phyloP scores from a whole-genome alignment of 2,329 filamentous ascomycete genomes.

The Cryphonectria japonica region DNA sequence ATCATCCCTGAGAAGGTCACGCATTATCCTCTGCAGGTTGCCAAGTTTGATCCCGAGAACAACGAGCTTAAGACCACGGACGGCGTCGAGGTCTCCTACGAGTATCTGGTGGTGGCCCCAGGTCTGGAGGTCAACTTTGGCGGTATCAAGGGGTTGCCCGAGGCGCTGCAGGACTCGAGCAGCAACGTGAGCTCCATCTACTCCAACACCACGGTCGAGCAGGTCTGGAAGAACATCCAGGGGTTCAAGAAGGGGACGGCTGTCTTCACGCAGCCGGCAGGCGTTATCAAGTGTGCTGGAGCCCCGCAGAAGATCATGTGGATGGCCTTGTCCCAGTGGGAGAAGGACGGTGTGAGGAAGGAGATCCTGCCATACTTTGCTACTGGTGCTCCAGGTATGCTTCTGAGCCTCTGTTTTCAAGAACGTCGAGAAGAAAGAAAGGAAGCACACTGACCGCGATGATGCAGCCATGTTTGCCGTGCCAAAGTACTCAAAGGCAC shows the following conservation, averaged over 20 bases:
- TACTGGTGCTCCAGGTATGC: slow-evolving; percentile 36
- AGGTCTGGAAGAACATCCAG: slow-evolving; percentile 43
- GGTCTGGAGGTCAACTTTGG: slow-evolving; percentile 43
- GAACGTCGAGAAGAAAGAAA: background rate
- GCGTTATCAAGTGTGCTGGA: slow-evolving; percentile 45
- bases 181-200: slow-evolving; percentile 45
- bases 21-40: slow-evolving; percentile 41
- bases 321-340: slow-evolving; percentile 46
- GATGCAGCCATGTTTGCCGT: slow-evolving; percentile 43
- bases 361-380: slow-evolving; percentile 41
- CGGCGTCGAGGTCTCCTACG: slow-evolving; percentile 42
- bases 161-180: slow-evolving; percentile 39
- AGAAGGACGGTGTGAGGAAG: slow-evolving; percentile 39
- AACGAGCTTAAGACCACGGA: slow-evolving; percentile 42
- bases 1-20: slow-evolving; percentile 41
- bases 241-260: slow-evolving; percentile 41
- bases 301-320: slow-evolving; percentile 46
- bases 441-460: background rate
- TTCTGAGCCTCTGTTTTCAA: too few species aligned
- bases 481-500: slow-evolving; percentile 42
- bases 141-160: slow-evolving; percentile 40
- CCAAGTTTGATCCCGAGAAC: slow-evolving; percentile 41
- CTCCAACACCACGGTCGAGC: slow-evolving; percentile 40
- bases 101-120: slow-evolving; percentile 43
- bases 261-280: slow-evolving; percentile 45